These are phyloP conservation scores for Rhodotorula sp. DNA, from an alignment of 1,284 basidiomycete genomes.

Conservation along the genomic window DNA sequence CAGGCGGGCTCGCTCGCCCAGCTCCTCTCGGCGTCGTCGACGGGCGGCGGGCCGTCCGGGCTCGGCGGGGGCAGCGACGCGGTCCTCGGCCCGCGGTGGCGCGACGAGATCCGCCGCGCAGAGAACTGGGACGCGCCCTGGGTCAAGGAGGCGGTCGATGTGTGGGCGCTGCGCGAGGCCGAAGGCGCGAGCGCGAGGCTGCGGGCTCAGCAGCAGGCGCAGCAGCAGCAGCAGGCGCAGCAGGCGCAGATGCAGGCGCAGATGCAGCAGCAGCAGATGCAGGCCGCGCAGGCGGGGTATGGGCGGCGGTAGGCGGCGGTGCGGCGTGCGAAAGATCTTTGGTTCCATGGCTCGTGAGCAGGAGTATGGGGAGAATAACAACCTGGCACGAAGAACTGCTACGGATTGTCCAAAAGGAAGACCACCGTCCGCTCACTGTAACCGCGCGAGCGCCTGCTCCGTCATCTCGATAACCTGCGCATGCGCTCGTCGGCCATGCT, in stretches of 20 bases:
- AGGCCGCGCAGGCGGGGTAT: neutral
- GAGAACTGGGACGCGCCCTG: conserved; percentile 14
- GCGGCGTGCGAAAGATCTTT: neutral
- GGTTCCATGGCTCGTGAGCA: neutral
- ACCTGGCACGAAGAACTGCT: neutral
- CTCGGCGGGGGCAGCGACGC: neutral
- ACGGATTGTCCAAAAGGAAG: neutral
- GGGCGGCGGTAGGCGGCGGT: neutral
- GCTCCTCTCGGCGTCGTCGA: conserved; percentile 57
- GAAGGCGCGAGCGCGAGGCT: neutral
- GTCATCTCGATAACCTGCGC: conserved; percentile 63
- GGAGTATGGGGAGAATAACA: neutral
- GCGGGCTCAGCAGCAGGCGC: neutral
- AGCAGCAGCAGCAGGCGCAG: neutral
- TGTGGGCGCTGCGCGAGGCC: conserved; percentile 20
- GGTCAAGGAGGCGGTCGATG: conserved; percentile 36
- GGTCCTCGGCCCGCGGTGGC: conserved; percentile 14
- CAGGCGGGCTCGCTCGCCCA: conserved; percentile 88
- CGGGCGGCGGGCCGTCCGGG: neutral
- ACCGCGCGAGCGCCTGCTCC: conserved; percentile 20
- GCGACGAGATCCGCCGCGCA: conserved; percentile 23
- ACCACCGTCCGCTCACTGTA: conserved; percentile 7
- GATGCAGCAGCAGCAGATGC: conserved; percentile 8
- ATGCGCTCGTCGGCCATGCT: neutral
- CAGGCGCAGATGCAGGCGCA: conserved; percentile 13